Conservation (phyloP, 345 rosid genomes). For the Clausena lansium region DNA sequence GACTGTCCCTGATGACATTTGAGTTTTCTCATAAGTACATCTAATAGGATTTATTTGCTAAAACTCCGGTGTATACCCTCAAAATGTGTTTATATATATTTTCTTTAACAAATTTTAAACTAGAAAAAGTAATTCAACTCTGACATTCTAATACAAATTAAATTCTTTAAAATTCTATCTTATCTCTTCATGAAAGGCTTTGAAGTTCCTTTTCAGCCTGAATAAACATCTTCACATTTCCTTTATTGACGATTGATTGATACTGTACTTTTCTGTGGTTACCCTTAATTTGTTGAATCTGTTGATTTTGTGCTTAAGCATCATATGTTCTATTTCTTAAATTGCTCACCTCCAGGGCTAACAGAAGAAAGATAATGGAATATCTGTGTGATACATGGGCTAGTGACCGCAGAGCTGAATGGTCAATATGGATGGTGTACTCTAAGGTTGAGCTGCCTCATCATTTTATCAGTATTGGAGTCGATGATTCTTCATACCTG, state of each 20-base stretch:
- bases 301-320: background rate
- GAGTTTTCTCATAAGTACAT: background rate
- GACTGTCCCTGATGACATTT: background rate
- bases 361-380: slow-evolving; percentile 58
- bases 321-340: slow-evolving; percentile 8
- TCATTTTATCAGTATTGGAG: slow-evolving; percentile 67
- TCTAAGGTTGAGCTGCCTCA: slow-evolving; percentile 93
- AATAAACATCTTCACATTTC: background rate
- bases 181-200: background rate
- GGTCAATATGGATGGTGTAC: slow-evolving; percentile 99
- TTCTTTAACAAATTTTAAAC: background rate
- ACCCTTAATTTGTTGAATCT: background rate
- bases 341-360: slow-evolving; percentile 45
- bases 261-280: background rate
- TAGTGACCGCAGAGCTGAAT: slow-evolving; percentile 80
- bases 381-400: slow-evolving; percentile 71
- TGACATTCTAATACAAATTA: background rate
- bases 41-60: background rate
- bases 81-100: no score
- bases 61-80: background rate
- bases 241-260: background rate
- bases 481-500: slow-evolving; percentile 56
- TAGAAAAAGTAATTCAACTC: no score
- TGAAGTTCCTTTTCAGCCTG: background rate
- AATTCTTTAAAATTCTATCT: background rate